Base-by-base conservation (phyloP, 768 basidiomycete species). In the Auriculariales sp. region DNA sequence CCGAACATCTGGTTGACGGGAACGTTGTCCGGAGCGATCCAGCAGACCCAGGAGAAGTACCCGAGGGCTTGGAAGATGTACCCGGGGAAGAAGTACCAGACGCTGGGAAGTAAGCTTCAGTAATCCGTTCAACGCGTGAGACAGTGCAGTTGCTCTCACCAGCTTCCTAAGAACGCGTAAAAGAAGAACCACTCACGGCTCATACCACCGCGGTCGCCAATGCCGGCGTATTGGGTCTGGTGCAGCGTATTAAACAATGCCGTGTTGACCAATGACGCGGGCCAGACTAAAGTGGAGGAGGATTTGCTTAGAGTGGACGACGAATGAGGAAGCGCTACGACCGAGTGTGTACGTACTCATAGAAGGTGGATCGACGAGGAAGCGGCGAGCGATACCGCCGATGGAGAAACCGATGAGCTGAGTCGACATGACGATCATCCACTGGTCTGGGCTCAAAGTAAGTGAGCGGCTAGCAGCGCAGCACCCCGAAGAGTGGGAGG, bases 1-100 rank as follows among this genome's bases (percentile, higher is more conserved):
- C 86, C 85, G 54, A 89, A 88, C 58, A 88, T 62, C 58, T 83
- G 78, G 61, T 87, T 89, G 58, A 56, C 55, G 25, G 48, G 46
- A 28, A 56, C 64, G 54, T 86, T 89, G 57, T 75, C 73, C 32
- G 90, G 90, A 39, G 74, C 81, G 56, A 92, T 89, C 90, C 90
- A 93, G 70, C 87, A 90, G 31, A 79, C 65, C 86, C 89, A 93
- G 61, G 81, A 88, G 71, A 93, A 92, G 49, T 85, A 67, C 58
- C 82, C 86, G 46, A 92, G 70, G 10, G 75, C 86, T 9, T 83
- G 87, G 72, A 86, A 93, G 46, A 93, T 68, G 64, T 79, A 91
- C 5, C 87, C 86, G 1, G 90, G 90, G 15, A 89, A 57, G 71
- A 79, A 86, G 66, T 86, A 19, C 27, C n/a, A n/a, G n/a, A 25